These are phyloP conservation scores for Golovinomyces cichoracearum DNA, from an alignment of 2,329 filamentous ascomycete genomes.

Conservation along the genomic window DNA sequence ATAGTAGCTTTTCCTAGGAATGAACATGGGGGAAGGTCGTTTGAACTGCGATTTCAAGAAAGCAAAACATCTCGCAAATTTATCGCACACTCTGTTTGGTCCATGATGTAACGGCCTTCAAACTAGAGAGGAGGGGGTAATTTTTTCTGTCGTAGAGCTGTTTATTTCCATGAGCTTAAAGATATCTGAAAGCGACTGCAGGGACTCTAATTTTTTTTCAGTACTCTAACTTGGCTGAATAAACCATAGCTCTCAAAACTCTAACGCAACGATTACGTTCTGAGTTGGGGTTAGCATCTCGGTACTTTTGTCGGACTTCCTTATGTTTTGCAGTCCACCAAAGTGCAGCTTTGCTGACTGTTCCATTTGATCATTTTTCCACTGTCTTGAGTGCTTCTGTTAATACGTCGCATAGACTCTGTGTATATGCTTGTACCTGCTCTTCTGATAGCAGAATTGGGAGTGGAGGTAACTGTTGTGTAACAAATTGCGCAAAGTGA, in stretches of 20 bases:
- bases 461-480: background rate
- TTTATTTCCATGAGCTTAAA: background rate
- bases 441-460: background rate
- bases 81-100: background rate
- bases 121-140: background rate
- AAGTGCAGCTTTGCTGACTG: background rate
- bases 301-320: background rate
- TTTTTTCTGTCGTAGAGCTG: background rate
- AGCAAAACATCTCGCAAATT: background rate
- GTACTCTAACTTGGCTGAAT: background rate
- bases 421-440: background rate
- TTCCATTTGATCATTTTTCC: background rate
- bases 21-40: background rate
- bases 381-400: background rate
- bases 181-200: background rate
- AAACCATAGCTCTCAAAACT: background rate
- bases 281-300: too few species aligned
- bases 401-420: background rate
- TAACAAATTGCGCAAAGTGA: background rate
- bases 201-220: background rate
- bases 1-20: background rate
- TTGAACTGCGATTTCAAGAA: background rate
- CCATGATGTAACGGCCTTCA: background rate
- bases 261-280: too few species aligned
- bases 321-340: background rate